These are phyloP conservation scores for Vinca minor DNA, from an alignment of 257 asterid genomes.

Conservation along the genomic window DNA sequence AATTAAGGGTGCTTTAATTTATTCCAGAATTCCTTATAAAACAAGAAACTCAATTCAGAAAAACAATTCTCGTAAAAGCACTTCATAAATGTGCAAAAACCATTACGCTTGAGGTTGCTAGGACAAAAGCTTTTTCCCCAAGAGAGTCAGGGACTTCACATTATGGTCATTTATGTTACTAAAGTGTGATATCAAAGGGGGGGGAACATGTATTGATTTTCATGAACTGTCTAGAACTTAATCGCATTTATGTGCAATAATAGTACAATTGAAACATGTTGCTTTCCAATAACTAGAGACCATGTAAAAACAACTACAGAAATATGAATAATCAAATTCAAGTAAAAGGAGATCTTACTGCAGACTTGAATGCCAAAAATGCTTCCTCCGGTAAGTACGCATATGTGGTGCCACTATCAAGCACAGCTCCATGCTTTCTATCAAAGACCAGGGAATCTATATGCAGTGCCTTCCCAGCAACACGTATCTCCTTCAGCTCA, in stretches of 20 bases:
- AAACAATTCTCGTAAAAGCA: not conserved
- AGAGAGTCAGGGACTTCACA: not conserved
- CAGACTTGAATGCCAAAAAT: constrained; percentile 68
- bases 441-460: constrained; percentile 61
- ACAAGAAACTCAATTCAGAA: not conserved
- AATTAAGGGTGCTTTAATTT: not conserved
- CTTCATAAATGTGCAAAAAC: not conserved
- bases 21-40: not conserved
- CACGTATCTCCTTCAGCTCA: constrained; percentile 88
- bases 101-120: not conserved
- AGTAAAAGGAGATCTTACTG: constrained; percentile 48
- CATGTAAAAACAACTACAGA: not conserved
- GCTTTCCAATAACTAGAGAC: not conserved
- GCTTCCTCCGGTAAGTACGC: constrained; percentile 93
- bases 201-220: not conserved
- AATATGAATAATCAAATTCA: not conserved
- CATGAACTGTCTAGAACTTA: not conserved
- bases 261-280: not conserved
- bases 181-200: no score
- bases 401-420: constrained; percentile 98
- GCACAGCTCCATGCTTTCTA: constrained; percentile 83
- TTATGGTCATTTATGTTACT: not conserved
- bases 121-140: not conserved
- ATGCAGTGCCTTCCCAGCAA: constrained; percentile 84
- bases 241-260: not conserved